Conservation (phyloP, 73 alveolate species). For the Paramecium primaurelia region DNA sequence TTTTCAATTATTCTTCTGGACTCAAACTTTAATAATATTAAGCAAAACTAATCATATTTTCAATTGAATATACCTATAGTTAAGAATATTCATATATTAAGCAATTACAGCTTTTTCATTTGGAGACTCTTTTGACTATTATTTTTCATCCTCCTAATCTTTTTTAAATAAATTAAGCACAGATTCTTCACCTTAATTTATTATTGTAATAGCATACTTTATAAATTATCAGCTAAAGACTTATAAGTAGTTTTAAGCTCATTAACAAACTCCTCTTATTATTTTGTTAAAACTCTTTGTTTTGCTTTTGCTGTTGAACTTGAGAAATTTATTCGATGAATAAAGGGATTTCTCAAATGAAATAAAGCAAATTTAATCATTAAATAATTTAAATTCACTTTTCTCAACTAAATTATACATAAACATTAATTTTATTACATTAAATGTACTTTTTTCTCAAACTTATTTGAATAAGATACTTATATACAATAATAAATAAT, state of each 20-base stretch:
- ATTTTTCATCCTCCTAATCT: not conserved
- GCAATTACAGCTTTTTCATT: not conserved
- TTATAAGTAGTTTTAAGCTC: not conserved
- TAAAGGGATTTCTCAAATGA: conserved; percentile 3
- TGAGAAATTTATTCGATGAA: not conserved
- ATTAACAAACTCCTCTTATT: not conserved
- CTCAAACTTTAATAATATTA: not conserved
- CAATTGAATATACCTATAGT: not conserved
- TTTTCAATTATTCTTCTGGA: conserved; percentile 38
- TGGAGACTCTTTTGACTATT: not conserved
- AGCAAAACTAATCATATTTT: not conserved
- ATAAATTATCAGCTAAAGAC: not conserved
- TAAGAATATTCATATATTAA: not conserved
- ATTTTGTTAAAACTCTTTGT: not conserved
- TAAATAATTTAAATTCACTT: not conserved
- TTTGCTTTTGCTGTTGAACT: not conserved
- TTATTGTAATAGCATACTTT: not conserved
- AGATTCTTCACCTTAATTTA: not conserved
- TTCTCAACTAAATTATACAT: not conserved
- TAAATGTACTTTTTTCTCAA: not conserved
- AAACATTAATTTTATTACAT: not conserved
- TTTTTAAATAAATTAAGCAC: not conserved
- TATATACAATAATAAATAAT: too few species aligned
- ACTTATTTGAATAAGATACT: too few species aligned
- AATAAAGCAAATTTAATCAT: not conserved